Conservation (phyloP, 495 filamentous ascomycete genomes). For the Choiromyces venosus region DNA sequence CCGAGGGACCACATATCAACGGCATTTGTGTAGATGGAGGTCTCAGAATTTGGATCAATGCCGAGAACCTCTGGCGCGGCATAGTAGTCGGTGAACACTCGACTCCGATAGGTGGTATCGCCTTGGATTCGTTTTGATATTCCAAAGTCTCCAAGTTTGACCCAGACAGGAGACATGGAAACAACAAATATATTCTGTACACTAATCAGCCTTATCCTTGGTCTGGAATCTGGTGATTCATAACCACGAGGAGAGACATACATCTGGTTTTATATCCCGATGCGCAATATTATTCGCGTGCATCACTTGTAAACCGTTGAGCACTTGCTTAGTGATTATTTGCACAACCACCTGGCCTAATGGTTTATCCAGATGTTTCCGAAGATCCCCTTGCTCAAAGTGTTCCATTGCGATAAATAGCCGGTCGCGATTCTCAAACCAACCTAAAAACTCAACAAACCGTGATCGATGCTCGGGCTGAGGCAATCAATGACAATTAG, state of each 20-base stretch:
- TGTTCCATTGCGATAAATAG: too few relatives aligned
- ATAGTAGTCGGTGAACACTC: neutral
- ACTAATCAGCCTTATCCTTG: too few relatives aligned
- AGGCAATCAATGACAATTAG: too few relatives aligned
- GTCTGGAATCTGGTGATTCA: too few relatives aligned
- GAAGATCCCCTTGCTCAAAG: too few relatives aligned
- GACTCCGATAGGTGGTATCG: neutral
- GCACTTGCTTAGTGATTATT: slow-evolving; percentile 26
- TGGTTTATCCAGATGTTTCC: neutral
- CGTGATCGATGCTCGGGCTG: too few relatives aligned
- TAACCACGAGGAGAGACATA: neutral
- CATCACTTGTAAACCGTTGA: neutral
- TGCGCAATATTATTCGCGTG: slow-evolving; percentile 1
- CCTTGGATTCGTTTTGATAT: neutral
- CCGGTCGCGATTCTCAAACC: too few relatives aligned
- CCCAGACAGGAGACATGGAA: too few relatives aligned
- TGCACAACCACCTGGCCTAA: neutral
- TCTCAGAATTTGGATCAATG: neutral
- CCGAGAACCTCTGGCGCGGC: neutral
- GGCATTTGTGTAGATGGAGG: neutral
- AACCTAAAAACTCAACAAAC: too few relatives aligned
- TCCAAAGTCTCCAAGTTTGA: slow-evolving; percentile 3
- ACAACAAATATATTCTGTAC: too few relatives aligned
- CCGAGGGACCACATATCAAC: slow-evolving; percentile 8
- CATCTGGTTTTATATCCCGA: slow-evolving; percentile 6